Evolutionary conservation across 805 yeast species (phyloP).

Genomic region (Metahyphopichia silvanorum): DNA sequence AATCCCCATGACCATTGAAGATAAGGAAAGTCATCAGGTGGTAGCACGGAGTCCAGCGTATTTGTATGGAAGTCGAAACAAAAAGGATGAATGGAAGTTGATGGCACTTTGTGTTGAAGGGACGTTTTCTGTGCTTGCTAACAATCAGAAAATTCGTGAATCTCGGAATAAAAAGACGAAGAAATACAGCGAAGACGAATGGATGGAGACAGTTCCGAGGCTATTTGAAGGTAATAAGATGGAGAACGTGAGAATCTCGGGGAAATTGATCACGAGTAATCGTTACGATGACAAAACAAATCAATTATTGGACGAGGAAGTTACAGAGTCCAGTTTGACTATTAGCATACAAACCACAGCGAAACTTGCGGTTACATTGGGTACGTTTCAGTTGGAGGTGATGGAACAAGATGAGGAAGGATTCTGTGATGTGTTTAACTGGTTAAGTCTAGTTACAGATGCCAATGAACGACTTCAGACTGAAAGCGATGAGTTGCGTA

Average conservation of each 20-base stretch:
- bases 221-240: constrained; percentile 15
- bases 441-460: constrained; percentile 16
- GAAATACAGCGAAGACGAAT: constrained; percentile 11
- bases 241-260: constrained; percentile 11
- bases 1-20: no score
- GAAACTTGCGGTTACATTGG: constrained; percentile 23
- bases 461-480: constrained; percentile 3
- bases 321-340: constrained; percentile 11
- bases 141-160: constrained; percentile 4
- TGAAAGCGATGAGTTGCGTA: constrained; percentile 3
- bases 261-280: constrained; percentile 19
- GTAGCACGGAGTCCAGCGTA: no score
- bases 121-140: constrained; percentile 14
- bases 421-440: constrained; percentile 20
- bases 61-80: no score
- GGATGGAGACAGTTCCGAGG: constrained; percentile 13
- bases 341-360: constrained; percentile 19
- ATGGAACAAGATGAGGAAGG: neutral
- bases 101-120: no score
- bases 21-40: no score
- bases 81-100: no score
- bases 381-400: constrained; percentile 14
- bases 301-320: constrained; percentile 21
- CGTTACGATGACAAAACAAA: constrained; percentile 19
- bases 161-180: constrained; percentile 3